A percentile compares a stretch with the other conserved stretches of the same genome.
These are phyloP conservation scores for Coniosporium apollinis DNA, from an alignment of 495 filamentous ascomycete genomes.

Conservation along the genomic window DNA sequence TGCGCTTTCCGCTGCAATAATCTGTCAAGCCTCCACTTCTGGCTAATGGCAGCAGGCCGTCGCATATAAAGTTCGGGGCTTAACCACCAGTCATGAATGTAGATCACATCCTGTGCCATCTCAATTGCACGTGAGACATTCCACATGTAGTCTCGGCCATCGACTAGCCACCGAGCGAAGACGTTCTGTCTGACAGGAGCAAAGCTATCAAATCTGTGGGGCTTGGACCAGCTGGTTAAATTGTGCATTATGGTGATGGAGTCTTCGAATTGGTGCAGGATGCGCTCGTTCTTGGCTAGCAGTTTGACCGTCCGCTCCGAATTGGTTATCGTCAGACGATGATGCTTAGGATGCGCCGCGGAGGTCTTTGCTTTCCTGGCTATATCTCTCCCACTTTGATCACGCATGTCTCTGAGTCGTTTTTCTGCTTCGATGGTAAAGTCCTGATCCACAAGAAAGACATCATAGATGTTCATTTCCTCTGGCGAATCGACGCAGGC, in stretches of 20 bases:
- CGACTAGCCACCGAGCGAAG: slow-evolving; percentile 92
- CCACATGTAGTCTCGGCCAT: slow-evolving; percentile 98
- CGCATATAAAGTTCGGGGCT: slow-evolving; percentile 95
- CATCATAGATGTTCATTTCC: slow-evolving; percentile 98
- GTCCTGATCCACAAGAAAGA: slow-evolving; percentile 78
- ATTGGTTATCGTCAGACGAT: slow-evolving; percentile 67
- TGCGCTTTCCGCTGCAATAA: slow-evolving; percentile 85
- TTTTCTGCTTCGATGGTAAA: slow-evolving; percentile 62
- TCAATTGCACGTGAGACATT: slow-evolving; percentile 92
- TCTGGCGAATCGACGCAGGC: slow-evolving; percentile 96
- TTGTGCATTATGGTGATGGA: slow-evolving; percentile 73
- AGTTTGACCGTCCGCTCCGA: slow-evolving; percentile 79
- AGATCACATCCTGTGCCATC: slow-evolving; percentile 96
- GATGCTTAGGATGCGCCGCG: slow-evolving; percentile 58
- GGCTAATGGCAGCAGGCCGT: slow-evolving; percentile 86
- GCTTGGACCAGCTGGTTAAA: slow-evolving; percentile 62
- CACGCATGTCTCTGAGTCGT: slow-evolving; percentile 37
- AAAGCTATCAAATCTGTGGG: slow-evolving; percentile 83
- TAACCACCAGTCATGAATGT: slow-evolving; percentile 99
- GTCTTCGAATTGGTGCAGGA: slow-evolving; percentile 81
- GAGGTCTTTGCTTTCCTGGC: slow-evolving; percentile 43
- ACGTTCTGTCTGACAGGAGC: slow-evolving; percentile 75
- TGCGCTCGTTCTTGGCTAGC: slow-evolving; percentile 79
- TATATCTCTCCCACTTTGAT: slow-evolving; percentile 25
- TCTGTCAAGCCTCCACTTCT: slow-evolving; percentile 94